A percentile compares a stretch with the other conserved stretches of the same genome.
Conservation (phyloP, 352 stramenopile genomes). For the Globisporangium parvum region DNA sequence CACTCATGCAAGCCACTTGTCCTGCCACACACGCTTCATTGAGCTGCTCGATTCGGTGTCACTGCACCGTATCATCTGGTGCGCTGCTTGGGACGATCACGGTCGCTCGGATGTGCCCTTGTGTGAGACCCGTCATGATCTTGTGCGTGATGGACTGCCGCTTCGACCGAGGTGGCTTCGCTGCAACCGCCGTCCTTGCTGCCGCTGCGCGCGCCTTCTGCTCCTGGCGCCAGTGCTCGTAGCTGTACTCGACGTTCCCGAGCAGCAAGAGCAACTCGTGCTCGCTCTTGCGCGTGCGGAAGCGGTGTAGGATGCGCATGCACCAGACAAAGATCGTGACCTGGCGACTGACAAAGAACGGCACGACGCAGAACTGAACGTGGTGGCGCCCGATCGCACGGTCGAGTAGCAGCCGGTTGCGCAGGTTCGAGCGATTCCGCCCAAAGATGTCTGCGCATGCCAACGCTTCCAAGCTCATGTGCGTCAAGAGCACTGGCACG, state of each 20-base stretch:
- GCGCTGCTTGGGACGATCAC: too few relatives aligned
- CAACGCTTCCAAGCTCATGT: constrained; percentile 5
- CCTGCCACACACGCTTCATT: too few relatives aligned
- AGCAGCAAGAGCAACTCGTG: constrained; percentile 11
- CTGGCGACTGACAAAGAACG: constrained; percentile 17
- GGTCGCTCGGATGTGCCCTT: too few relatives aligned
- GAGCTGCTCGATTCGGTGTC: too few relatives aligned
- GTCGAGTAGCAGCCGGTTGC: constrained; percentile 15
- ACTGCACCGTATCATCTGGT: too few relatives aligned
- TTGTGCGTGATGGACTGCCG: too few relatives aligned
- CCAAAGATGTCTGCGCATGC: constrained; percentile 5
- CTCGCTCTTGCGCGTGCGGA: constrained; percentile 5
- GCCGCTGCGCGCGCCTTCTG: too few relatives aligned
- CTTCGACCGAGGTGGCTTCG: too few relatives aligned
- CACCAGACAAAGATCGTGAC: constrained; percentile 13
- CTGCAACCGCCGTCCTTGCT: too few relatives aligned
- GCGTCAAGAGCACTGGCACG: constrained; percentile 2
- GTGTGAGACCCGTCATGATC: too few relatives aligned
- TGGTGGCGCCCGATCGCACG: not conserved
- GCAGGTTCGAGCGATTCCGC: constrained; percentile 4
- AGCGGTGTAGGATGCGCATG: constrained; percentile 8
- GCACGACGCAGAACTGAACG: constrained; percentile 9
- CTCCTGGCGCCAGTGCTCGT: not conserved
- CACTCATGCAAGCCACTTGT: too few relatives aligned
- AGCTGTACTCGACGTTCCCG: constrained; percentile 15